Conservation (phyloP, 1,139 yeast genomes). For the Hansenula sp. region DNA sequence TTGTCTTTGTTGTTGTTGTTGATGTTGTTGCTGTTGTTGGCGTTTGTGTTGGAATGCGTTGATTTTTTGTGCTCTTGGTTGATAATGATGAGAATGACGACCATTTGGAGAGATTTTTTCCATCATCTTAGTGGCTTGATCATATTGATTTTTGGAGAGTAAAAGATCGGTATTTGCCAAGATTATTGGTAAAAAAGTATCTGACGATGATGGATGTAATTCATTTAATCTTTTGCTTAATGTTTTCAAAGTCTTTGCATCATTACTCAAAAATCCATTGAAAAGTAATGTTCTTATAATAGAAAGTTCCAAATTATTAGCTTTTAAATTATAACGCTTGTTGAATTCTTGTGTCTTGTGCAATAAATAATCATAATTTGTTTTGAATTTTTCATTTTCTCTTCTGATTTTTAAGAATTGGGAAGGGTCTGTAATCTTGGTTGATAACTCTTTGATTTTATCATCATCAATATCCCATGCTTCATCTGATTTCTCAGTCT, state of each 20-base stretch:
- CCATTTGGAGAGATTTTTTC: conserved; percentile 16
- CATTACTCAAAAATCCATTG: conserved; percentile 12
- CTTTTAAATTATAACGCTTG: conserved; percentile 9
- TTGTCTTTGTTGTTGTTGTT: conserved; percentile 44
- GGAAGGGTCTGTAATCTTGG: conserved; percentile 4
- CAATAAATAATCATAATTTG: conserved; percentile 15
- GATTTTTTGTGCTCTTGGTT: too few species aligned
- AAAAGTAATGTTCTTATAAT: conserved; percentile 12
- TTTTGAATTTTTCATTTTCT: conserved; percentile 17
- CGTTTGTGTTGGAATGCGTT: conserved; percentile 8
- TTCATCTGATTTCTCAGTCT: conserved; percentile 20
- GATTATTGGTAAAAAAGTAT: conserved; percentile 16
- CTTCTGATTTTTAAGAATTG: conserved; percentile 19
- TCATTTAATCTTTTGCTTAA: conserved; percentile 2
- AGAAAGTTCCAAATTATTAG: conserved; percentile 12
- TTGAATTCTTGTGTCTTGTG: conserved; percentile 14
- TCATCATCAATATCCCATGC: conserved; percentile 16
- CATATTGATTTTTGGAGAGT: conserved; percentile 15
- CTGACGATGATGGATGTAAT: conserved; percentile 6
- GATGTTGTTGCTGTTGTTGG: conserved; percentile 48
- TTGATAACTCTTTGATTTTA: conserved; percentile 19
- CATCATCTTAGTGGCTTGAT: conserved; percentile 15
- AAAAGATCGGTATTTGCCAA: conserved; percentile 16
- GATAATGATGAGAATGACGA: too few species aligned
- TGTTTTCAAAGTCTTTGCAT: conserved; percentile 9